Percentiles rank a stretch among this genome's conserved stretches.
These are phyloP conservation scores for Triticum urartu DNA, from an alignment of 176 grass and related monocot species.

Conservation along the genomic window DNA sequence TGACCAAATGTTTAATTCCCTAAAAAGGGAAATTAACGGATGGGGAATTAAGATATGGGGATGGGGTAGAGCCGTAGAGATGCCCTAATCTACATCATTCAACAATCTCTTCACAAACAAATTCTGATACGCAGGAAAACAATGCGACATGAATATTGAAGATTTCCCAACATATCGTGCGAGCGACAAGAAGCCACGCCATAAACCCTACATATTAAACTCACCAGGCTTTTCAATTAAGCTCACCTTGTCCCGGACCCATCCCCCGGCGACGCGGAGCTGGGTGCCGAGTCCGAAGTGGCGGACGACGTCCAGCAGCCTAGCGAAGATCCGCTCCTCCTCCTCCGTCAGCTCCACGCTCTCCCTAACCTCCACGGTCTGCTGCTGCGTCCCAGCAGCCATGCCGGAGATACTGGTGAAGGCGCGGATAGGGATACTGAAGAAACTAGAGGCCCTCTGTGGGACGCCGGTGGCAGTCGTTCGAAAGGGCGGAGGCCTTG, in stretches of 20 bases:
- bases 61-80: too few species aligned
- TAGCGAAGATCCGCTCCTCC: constrained; percentile 71
- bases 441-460: background rate
- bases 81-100: background rate
- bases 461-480: background rate
- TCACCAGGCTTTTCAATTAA: background rate
- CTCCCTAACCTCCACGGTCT: constrained; percentile 46
- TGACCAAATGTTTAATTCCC: too few species aligned
- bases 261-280: constrained; percentile 60
- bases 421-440: background rate
- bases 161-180: background rate
- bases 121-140: background rate
- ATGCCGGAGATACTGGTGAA: constrained; percentile 24
- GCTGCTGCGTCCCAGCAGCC: constrained; percentile 18
- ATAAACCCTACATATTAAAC: constrained; percentile 9
- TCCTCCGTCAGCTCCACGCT: constrained; percentile 66
- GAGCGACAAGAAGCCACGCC: background rate
- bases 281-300: constrained; percentile 66
- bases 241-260: constrained; percentile 59
- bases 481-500: background rate
- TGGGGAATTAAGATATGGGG: too few species aligned
- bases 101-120: background rate
- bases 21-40: too few species aligned
- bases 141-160: background rate
- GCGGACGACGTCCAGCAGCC: constrained; percentile 69